Evolutionary conservation across 306 rosid genomes (phyloP).

Genomic region (Citrullus colocynthis): DNA sequence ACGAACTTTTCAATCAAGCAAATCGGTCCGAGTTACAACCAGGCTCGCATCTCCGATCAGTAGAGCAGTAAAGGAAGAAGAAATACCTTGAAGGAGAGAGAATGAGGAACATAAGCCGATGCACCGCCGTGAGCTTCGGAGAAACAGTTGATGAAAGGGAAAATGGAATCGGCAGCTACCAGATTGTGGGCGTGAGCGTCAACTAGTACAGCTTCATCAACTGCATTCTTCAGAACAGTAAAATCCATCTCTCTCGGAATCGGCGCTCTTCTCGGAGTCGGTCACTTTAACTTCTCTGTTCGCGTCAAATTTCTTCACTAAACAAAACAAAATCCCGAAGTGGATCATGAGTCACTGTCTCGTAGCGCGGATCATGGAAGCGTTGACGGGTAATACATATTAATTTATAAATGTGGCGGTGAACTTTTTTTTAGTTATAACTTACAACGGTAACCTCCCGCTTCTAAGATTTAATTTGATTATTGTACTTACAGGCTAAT

Average conservation of each 20-base stretch:
- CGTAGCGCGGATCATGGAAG: no score
- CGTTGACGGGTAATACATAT: no score
- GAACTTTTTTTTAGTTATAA: no score
- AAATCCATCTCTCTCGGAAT: conserved; percentile 35
- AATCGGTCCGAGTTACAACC: background rate
- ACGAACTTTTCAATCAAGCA: background rate
- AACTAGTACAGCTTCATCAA: conserved; percentile 54
- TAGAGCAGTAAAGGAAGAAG: background rate
- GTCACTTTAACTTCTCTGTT: background rate
- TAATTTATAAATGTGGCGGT: no score
- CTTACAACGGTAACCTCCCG: no score
- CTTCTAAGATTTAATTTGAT: no score
- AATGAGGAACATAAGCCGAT: conserved; percentile 29
- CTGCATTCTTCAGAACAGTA: conserved; percentile 36
- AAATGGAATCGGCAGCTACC: conserved; percentile 45
- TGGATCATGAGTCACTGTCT: no score
- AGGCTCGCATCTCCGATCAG: background rate
- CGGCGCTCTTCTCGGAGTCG: background rate
- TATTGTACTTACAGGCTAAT: no score
- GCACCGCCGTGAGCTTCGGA: conserved; percentile 65
- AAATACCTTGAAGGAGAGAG: conserved; percentile 66
- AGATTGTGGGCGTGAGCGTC: conserved; percentile 88
- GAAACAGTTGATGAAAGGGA: conserved; percentile 50
- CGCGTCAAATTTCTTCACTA: background rate
- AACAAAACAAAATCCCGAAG: background rate